These are phyloP conservation scores for Ceratocystis alfenasii DNA, from an alignment of 2,329 filamentous ascomycete genomes.

Conservation along the genomic window DNA sequence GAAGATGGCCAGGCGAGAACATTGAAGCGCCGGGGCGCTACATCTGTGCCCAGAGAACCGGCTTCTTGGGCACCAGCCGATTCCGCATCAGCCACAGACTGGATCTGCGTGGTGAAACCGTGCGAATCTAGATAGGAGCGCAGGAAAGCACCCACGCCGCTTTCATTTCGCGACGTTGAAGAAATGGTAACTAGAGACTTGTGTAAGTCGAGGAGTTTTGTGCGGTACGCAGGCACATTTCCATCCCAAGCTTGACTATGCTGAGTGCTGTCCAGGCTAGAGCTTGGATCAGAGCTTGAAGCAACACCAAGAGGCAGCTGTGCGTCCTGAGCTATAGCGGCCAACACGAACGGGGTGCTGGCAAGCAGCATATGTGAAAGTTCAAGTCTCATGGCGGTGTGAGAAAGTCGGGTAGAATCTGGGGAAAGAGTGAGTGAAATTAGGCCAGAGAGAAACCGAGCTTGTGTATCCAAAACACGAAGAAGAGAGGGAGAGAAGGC, in stretches of 20 bases:
- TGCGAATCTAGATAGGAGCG: conserved; percentile 47
- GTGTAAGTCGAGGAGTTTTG: conserved; percentile 16
- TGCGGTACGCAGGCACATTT: conserved; percentile 14
- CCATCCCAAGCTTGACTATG: neutral
- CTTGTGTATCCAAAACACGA: too few relatives aligned
- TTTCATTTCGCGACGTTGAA: conserved; percentile 21
- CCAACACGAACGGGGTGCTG: neutral
- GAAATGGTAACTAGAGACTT: conserved; percentile 20
- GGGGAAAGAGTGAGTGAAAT: neutral
- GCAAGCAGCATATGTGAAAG: neutral
- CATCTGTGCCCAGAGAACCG: conserved; percentile 24
- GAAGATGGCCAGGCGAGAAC: conserved; percentile 54
- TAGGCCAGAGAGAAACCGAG: neutral
- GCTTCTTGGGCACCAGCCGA: neutral
- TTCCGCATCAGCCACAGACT: conserved; percentile 31
- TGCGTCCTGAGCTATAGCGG: neutral
- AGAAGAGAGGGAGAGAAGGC: too few relatives aligned
- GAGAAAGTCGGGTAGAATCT: neutral
- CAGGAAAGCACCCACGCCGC: conserved; percentile 54
- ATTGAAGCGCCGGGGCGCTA: conserved; percentile 48
- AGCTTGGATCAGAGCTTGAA: neutral
- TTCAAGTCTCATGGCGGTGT: neutral
- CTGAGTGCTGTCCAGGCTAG: neutral
- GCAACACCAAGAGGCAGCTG: neutral
- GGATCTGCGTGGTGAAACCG: conserved; percentile 35